These are phyloP conservation scores for Aspergillus fischeri DNA, from an alignment of 2,329 filamentous ascomycete species.

Conservation along the genomic window DNA sequence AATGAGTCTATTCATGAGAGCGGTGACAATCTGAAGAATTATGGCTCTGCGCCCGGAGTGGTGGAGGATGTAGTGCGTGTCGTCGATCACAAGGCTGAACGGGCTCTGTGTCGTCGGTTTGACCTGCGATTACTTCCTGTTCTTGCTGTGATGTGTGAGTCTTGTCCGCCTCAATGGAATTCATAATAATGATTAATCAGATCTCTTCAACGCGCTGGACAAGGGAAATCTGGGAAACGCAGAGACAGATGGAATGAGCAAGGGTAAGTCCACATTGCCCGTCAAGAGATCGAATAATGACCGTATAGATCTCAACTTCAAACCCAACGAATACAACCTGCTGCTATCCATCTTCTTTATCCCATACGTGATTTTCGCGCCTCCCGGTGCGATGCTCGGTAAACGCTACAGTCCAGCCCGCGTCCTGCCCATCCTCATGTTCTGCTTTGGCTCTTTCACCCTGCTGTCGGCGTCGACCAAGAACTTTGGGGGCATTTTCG, in stretches of 20 bases:
- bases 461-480: constrained; percentile 53
- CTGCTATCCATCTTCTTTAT: constrained; percentile 70
- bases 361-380: constrained; percentile 67
- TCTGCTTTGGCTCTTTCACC: constrained; percentile 62
- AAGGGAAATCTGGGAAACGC: constrained; percentile 54
- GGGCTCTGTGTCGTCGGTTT: constrained; percentile 52
- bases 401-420: constrained; percentile 64
- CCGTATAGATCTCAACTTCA: constrained; percentile 52
- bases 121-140: constrained; percentile 50
- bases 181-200: constrained; percentile 22
- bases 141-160: constrained; percentile 54
- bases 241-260: constrained; percentile 50
- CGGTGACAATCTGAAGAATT: constrained; percentile 8
- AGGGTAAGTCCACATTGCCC: constrained; percentile 21
- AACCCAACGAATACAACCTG: constrained; percentile 62
- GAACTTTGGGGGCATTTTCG: constrained; percentile 64
- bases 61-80: constrained; percentile 28
- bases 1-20: constrained; percentile 10
- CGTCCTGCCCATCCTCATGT: constrained; percentile 65
- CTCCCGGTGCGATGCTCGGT: constrained; percentile 61
- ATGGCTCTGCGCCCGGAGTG: constrained; percentile 12
- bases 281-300: neutral
- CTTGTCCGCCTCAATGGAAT: neutral
- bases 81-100: constrained; percentile 45
- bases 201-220: constrained; percentile 53